Base-by-base conservation (phyloP, 192 early-diverging fungal genomes). In the Spinellus fusiger region DNA sequence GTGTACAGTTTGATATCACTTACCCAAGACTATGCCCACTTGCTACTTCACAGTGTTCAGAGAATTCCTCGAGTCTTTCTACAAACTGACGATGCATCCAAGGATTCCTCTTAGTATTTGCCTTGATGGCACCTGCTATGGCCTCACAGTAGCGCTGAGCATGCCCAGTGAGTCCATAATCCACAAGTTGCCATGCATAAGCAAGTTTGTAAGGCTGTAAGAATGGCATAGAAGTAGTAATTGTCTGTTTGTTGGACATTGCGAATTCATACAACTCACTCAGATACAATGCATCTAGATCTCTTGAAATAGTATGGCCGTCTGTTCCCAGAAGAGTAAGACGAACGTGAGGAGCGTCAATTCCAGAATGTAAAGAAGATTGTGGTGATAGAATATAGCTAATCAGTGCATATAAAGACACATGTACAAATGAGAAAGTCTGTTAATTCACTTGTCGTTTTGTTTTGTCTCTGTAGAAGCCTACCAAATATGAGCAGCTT, bases 181-280 rank as follows among this genome's bases (percentile, higher is more conserved):
- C 95, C 8, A 82, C 80, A 7, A 99, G 77, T 70, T 85, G 84
- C 80, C 84, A 87, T 15, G 91, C 91, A 62, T 91, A 82, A 27
- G 73, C 56, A 5, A 99, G 74, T 65, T 97, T 97, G 83, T 93
- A 94, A 0, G 84, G 83, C 64, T 96, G 94, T 47, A 99, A 69
- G 64, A 90, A 92, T 8, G 94, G 93, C 20, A 99, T 53, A 3
- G 47, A 61, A 61, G 90, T 89, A n/a, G 92, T 90, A n/a, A 95
- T 50, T 20, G 72, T 65, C 16, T 75, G 57, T 25, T 68, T 70
- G 20, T 84, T 67, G 12, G 84, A 84, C 35, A 80, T 74, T 10
- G 84, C 79, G 70, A 87, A 85, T 65, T 95, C 93, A 64, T 85
- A 93, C 9, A 96, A 70, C 73, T 98, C 95, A 0, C 89, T 93